Base-by-base conservation (phyloP, 2,329 filamentous ascomycete genomes). In the Cercospora janseana region DNA sequence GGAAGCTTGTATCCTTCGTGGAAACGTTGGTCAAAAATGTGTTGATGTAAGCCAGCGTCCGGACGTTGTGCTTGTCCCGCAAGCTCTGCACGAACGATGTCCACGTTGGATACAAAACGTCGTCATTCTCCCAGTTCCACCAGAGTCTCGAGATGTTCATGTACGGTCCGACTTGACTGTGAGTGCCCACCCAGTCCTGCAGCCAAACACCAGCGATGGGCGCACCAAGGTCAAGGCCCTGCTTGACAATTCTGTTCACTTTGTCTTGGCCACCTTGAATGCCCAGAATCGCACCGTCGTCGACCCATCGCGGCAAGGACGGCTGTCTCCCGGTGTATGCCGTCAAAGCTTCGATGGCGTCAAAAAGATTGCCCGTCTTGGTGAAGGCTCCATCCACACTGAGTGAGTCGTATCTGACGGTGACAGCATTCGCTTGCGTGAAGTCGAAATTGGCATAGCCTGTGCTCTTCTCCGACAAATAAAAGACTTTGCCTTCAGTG, bases 61-160 rank as follows among this genome's bases (percentile, higher is more conserved):
- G 59, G 8, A 70, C 63, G 18, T 65, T 64, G 52, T 69, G 58
- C 45, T 63, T 20, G 23, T 66, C 60, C 1, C 63, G 62, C 4
- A 70, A 54, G 18, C 60, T 43, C 42, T 69, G 66, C 4, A 69
- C 68, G 42, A 69, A 70, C 4, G 66, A 46, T n/a, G 54, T 54
- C 67, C 66, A 70, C 1, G 55, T 62, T 0, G 68, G 68, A 46
- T 70, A 70, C 1, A 70, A 60, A 4, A 54, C 46, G 7, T 57
- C 55, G 45, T 70, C 68, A 13, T 63, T 59, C 51, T 70, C 68
- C 68, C 67, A 70, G 48, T 70, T 70, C 68, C 68, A 70, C 68
- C 67, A 70, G 2, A 70, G 60, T 23, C 68, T 61, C 12, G 65
- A 67, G 27, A 70, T 62, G 45, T 66, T 66, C 32, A 62, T 59